A percentile compares a stretch with the other conserved stretches of the same genome.
These are phyloP conservation scores for Cyberlindnera misumaiensis DNA, from an alignment of 805 yeast genomes.

Conservation along the genomic window DNA sequence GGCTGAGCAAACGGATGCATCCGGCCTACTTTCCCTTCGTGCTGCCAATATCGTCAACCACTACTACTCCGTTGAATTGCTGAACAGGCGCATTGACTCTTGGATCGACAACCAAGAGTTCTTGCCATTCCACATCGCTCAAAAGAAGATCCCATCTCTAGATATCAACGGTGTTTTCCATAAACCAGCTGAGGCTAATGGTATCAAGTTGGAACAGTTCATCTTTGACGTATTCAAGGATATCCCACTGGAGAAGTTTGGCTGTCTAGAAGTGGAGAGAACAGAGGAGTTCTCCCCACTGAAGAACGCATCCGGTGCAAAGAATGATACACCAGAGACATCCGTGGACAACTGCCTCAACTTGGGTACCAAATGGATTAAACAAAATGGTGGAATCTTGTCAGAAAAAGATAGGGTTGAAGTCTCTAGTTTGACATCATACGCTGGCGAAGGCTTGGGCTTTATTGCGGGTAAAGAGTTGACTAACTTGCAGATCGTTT, in stretches of 20 bases:
- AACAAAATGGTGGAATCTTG: slow-evolving; percentile 59
- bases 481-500: slow-evolving; percentile 22
- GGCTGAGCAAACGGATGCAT: slow-evolving; percentile 54
- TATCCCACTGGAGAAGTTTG: slow-evolving; percentile 65
- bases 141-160: slow-evolving; percentile 71
- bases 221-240: slow-evolving; percentile 93
- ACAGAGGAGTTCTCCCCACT: slow-evolving; percentile 85
- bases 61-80: slow-evolving; percentile 79
- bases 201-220: slow-evolving; percentile 92
- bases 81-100: slow-evolving; percentile 48
- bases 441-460: slow-evolving; percentile 66
- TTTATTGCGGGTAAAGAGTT: slow-evolving; percentile 42
- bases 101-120: slow-evolving; percentile 63
- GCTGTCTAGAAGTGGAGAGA: slow-evolving; percentile 88
- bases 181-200: slow-evolving; percentile 76
- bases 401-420: slow-evolving; percentile 51
- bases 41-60: slow-evolving; percentile 98
- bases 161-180: slow-evolving; percentile 38
- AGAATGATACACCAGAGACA: slow-evolving; percentile 78
- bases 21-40: slow-evolving; percentile 63
- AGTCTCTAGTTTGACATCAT: slow-evolving; percentile 69
- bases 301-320: slow-evolving; percentile 83
- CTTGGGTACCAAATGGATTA: slow-evolving; percentile 71
- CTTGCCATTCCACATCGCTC: slow-evolving; percentile 93
- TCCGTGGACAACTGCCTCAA: slow-evolving; percentile 58